phyloP scores from a whole-genome alignment of 768 basidiomycete genomes.

The Thelephora ganbajun region DNA sequence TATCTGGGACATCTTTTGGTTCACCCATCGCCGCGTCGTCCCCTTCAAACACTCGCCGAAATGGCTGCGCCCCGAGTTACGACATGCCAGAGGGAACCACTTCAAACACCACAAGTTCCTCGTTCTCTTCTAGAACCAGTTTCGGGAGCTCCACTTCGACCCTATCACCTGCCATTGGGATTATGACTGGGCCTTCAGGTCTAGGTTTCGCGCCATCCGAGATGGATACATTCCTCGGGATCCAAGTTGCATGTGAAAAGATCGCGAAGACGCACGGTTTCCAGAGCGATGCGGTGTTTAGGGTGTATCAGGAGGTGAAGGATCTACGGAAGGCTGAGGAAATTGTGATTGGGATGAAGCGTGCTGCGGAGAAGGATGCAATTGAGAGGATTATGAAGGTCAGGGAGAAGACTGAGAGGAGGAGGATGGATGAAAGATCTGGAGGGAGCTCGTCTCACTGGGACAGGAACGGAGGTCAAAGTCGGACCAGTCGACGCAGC shows the following conservation, averaged over 20 bases:
- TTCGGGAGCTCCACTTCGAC: neutral
- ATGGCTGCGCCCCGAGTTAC: neutral
- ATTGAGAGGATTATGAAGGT: neutral
- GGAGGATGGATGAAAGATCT: too few species aligned
- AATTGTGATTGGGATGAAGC: neutral
- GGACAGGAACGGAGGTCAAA: too few species aligned
- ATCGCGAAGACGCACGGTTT: neutral
- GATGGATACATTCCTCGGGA: neutral
- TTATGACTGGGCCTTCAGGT: too few species aligned
- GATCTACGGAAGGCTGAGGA: neutral
- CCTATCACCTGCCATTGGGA: neutral
- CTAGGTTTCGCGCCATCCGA: too few species aligned
- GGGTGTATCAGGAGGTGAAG: neutral
- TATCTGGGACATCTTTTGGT: too few species aligned
- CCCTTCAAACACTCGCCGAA: too few species aligned
- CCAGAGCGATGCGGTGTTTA: neutral
- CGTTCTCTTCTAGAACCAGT: neutral
- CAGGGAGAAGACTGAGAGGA: neutral
- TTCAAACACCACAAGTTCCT: neutral
- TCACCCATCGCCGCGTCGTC: too few species aligned
- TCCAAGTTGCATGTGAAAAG: neutral
- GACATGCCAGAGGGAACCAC: neutral
- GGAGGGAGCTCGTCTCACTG: too few species aligned
- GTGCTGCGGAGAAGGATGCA: neutral
- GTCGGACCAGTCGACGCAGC: neutral